Base-by-base conservation (phyloP, 2,329 filamentous ascomycete genomes). In the Seiridium unicorne region DNA sequence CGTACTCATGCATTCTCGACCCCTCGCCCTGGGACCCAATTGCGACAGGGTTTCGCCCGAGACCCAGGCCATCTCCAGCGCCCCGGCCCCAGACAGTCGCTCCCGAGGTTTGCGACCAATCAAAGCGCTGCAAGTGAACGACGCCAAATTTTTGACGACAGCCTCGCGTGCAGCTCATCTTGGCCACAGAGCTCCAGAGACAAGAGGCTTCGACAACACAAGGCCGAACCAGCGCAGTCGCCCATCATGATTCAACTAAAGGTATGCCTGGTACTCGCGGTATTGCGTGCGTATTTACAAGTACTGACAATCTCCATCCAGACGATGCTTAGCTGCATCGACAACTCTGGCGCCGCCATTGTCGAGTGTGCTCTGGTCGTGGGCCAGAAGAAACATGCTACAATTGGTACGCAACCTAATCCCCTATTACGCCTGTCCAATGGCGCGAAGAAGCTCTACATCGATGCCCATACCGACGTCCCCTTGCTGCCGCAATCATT, bases 311-410 rank as follows among this genome's bases (percentile, higher is more conserved):
- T 51, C 10, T 58, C 38, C 34, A 47, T 38, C 40, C 68, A 97
- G 95, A 91, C 93, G 74, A 92, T 99, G 87, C 86, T 99, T 71
- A 97, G 95, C 80, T 98, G 95, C 89, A 98, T 99, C 87, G 95
- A 99, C 89, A 99, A 97, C 83, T 98, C 95, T 66, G 95, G 95
- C 74, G 95, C 95, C 68, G 93, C 95, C 70, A 84, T 99, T 67
- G 95, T 98, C 79, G 95, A 99, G 81, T 99, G 95, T 80, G 91
- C 90, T 75, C 90, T 94, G 74, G 90, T 98, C 64, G 82, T 99
- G 71, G 92, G 92, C 72, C 95, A 94, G 81, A 96, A 97, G 81
- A 83, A 88, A 67, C 87, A 89, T 71, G 95, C 94, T 62, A 89
- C 89, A 72, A 93, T 99, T 72, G 95, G 93, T 97, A 84, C 70